Percentiles rank a stretch among this genome's conserved stretches.
Conservation (phyloP, 805 yeast genomes). For the Starmerella kuoi region DNA sequence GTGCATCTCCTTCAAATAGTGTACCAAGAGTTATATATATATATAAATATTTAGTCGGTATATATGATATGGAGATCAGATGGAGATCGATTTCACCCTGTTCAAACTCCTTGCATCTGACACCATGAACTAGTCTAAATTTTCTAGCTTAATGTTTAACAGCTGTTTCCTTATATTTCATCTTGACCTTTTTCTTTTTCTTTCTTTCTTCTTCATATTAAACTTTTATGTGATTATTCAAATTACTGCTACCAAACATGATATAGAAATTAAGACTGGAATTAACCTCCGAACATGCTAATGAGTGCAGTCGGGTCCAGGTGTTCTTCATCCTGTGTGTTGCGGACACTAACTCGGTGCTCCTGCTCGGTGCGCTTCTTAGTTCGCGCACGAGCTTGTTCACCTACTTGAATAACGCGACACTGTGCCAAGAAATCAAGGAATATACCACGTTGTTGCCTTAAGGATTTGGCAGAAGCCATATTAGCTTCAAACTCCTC, state of each 20-base stretch:
- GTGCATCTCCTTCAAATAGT: background rate
- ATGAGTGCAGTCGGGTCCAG: constrained; percentile 23
- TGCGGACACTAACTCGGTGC: constrained; percentile 20
- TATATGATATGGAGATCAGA: too few relatives aligned
- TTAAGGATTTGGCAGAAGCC: constrained; percentile 49
- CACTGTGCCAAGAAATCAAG: constrained; percentile 61
- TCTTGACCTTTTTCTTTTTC: too few relatives aligned
- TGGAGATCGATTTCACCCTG: too few relatives aligned
- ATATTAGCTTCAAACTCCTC: constrained; percentile 52
- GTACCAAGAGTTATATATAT: background rate
- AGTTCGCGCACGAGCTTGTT: constrained; percentile 28
- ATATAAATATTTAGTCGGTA: background rate
- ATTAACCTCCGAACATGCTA: constrained; percentile 19
- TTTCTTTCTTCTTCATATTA: too few relatives aligned
- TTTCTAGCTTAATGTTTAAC: too few relatives aligned
- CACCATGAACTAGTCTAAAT: too few relatives aligned
- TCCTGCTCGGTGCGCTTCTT: constrained; percentile 22
- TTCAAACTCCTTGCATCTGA: too few relatives aligned
- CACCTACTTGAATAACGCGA: constrained; percentile 32
- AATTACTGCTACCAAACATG: too few relatives aligned
- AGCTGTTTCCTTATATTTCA: too few relatives aligned
- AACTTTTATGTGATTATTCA: too few relatives aligned
- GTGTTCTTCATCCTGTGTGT: constrained; percentile 19
- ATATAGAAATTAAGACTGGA: too few relatives aligned
- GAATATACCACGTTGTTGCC: constrained; percentile 72